Base-by-base conservation (phyloP, 2,329 filamentous ascomycete genomes). In the Arthrobotrys iridis region DNA sequence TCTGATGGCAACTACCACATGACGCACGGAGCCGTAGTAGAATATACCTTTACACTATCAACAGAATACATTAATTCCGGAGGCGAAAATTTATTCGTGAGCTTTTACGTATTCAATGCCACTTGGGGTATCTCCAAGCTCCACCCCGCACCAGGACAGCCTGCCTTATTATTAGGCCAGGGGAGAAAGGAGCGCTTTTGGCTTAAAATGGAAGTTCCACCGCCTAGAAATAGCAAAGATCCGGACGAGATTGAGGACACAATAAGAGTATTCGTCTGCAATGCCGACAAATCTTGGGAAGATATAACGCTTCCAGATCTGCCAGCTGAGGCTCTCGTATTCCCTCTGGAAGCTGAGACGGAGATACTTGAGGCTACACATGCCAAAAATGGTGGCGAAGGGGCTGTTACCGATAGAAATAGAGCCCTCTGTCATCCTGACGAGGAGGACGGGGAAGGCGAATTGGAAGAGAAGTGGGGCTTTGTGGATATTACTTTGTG, bases 401-500 rank as follows among this genome's bases (percentile, higher is more conserved):
- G n/a, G n/a, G n/a, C n/a, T n/a, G n/a, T n/a, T n/a, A n/a, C n/a
- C n/a, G n/a, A n/a, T n/a, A n/a, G n/a, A n/a, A n/a, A n/a, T n/a
- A n/a, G n/a, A n/a, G n/a, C n/a, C n/a, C n/a, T n/a, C n/a, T n/a
- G n/a, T n/a, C n/a, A n/a, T n/a, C n/a, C n/a, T n/a, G n/a, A n/a
- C n/a, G n/a, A n/a, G n/a, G n/a, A n/a, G n/a, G n/a, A n/a, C n/a
- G n/a, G n/a, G n/a, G n/a, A n/a, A n/a, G n/a, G n/a, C n/a, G n/a
- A n/a, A n/a, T n/a, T n/a, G n/a, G n/a, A 37, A 13, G 58, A 62
- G 26, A 46, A 22, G n/a, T 62, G 58, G 58, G 58, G 58, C 7
- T 46, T 26, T 24, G 28, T 62, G n/a, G 58, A 62, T 52, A 65
- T 52, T 13, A 33, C 55, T 24, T 10, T 65, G 10, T 15, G 20